A percentile compares a stretch with the other conserved stretches of the same genome.
Conservation (phyloP, 2,329 filamentous ascomycete species). For the Colletotrichum sp. region DNA sequence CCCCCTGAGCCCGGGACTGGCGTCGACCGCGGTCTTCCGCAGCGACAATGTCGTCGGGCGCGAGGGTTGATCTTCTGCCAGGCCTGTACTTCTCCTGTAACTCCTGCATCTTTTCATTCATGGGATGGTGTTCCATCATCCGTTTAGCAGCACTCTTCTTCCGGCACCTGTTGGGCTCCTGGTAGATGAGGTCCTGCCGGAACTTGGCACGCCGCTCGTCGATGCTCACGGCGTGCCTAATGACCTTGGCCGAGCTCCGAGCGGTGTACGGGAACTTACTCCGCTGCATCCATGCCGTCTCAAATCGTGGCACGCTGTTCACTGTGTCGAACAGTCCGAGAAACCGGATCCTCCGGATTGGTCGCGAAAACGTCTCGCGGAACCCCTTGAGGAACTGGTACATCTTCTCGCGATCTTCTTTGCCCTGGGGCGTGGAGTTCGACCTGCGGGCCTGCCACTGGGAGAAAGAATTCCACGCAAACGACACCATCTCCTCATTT, state of each 20-base stretch:
- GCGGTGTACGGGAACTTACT: constrained; percentile 76
- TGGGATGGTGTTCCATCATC: constrained; percentile 15
- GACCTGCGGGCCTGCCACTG: constrained; percentile 70
- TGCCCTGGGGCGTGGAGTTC: constrained; percentile 37
- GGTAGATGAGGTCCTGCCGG: constrained; percentile 71
- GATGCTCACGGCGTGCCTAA: constrained; percentile 73
- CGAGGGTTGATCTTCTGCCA: constrained; percentile 11
- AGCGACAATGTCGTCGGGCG: constrained; percentile 11
- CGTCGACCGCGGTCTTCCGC: constrained; percentile 8
- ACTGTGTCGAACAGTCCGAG: constrained; percentile 84
- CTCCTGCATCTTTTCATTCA: constrained; percentile 28
- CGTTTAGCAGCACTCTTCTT: constrained; percentile 25
- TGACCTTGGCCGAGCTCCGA: constrained; percentile 61
- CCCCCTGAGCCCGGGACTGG: neutral
- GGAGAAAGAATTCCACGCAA: constrained; percentile 83
- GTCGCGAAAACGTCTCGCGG: constrained; percentile 79
- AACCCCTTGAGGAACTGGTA: constrained; percentile 80
- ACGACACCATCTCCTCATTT: constrained; percentile 84
- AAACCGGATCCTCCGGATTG: constrained; percentile 75
- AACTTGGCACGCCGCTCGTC: constrained; percentile 77
- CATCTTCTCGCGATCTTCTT: constrained; percentile 61
- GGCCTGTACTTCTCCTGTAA: constrained; percentile 41
- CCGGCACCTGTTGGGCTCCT: constrained; percentile 35
- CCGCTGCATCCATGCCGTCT: constrained; percentile 77
- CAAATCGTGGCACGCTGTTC: constrained; percentile 80